Percentiles rank a stretch among this genome's conserved stretches.
These are phyloP conservation scores for apple (Malus domestica) DNA, from an alignment of 306 rosid genomes.

Conservation along the genomic window ASM211411v1 NC_041803.1:48028501-48029000, in stretches of 20 bases:
- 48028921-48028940: conserved; percentile 45
- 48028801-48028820: conserved; percentile 24
- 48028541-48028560: neutral
- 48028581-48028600: conserved; percentile 6
- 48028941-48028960: conserved; percentile 48
- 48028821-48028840: conserved; percentile 21
- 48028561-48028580: neutral
- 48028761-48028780: conserved; percentile 19
- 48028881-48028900: conserved; percentile 31
- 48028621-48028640: conserved; percentile 24
- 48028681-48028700: conserved; percentile 16
- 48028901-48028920: conserved; percentile 44
- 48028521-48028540: neutral
- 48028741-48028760: conserved; percentile 15
- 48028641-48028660: conserved; percentile 14
- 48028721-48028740: conserved; percentile 19
- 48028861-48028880: conserved; percentile 45
- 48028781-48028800: conserved; percentile 31
- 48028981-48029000: conserved; percentile 45
- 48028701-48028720: conserved; percentile 20
- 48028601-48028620: conserved; percentile 20
- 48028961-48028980: conserved; percentile 59
- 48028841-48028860: conserved; percentile 14
- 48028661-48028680: neutral
- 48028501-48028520: neutral